These are phyloP conservation scores for Saccharomycopsis olivae DNA, from an alignment of 805 yeast genomes.

Conservation along the genomic window DNA sequence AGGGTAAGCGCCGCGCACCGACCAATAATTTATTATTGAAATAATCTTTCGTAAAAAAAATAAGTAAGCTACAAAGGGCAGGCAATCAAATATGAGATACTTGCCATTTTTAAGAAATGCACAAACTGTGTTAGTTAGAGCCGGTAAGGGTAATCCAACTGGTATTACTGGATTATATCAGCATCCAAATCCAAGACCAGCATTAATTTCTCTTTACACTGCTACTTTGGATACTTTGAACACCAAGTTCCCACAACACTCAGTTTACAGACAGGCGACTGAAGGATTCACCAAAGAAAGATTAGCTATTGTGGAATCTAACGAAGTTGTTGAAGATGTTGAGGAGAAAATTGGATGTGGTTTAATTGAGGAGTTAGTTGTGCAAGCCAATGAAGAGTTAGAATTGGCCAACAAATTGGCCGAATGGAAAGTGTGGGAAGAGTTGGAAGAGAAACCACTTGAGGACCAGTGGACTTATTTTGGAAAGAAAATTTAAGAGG, in stretches of 20 bases:
- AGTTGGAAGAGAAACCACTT: conserved; percentile 66
- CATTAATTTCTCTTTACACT: conserved; percentile 57
- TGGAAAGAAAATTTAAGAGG: conserved; percentile 44
- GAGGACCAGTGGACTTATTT: conserved; percentile 80
- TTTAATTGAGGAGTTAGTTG: conserved; percentile 67
- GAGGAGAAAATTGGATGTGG: conserved; percentile 75
- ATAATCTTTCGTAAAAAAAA: neutral
- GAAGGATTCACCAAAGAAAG: conserved; percentile 64
- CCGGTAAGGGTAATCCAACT: conserved; percentile 53
- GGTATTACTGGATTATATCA: conserved; percentile 71
- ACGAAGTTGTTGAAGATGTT: conserved; percentile 52
- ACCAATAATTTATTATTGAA: neutral
- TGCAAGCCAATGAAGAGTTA: conserved; percentile 78
- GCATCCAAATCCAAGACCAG: conserved; percentile 80
- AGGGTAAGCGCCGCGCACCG: no score
- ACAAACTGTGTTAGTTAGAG: conserved; percentile 14
- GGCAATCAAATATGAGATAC: conserved; percentile 15
- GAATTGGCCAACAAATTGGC: conserved; percentile 57
- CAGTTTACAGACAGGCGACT: conserved; percentile 69
- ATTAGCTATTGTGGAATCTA: conserved; percentile 50
- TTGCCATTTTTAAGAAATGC: conserved; percentile 14
- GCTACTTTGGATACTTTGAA: conserved; percentile 52
- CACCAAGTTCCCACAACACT: conserved; percentile 53
- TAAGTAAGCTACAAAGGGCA: no score
- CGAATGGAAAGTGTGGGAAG: conserved; percentile 68